Evolutionary conservation across 1,139 yeast genomes (phyloP), one percentile per base, ranked within the genome.

Genomic region (Debaryomyces singareniensis): DNA sequence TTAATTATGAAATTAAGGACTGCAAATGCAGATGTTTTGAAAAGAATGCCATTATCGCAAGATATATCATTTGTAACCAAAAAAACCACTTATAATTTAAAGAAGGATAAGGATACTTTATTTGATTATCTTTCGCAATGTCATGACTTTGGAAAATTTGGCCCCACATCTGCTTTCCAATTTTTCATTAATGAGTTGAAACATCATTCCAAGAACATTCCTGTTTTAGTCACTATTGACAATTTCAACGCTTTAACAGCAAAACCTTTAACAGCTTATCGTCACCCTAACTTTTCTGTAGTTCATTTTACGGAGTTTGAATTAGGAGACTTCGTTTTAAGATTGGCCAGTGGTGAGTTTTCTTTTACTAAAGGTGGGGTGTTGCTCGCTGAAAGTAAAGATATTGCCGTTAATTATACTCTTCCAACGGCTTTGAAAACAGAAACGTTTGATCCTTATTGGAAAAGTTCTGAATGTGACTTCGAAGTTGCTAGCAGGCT

Each of bases 171-270:
- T 22, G 64, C 68, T 12, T 73, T 83, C 45, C 65, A 66, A 35
- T 71, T 71, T 31, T 59, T 85, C 18, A 49, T 82, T 10, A 56
- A 64, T 3, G 85, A 81, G 53, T 57, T 67, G 33, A 36, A 78
- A 29, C 52, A 68, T 18, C 54, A 55, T 26, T 71, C 77, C 30
- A 40, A 53, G 12, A 36, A 47, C 5, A 47, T 63, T 24, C 91
- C 95, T 1, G 80, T 86, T 4, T 59, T 78, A 31, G 61, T 86
- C 29, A 68, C 94, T 5, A 63, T 86, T 28, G 97, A 89, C 50
- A 78, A 84, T 49, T 68, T 86, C 47, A 79, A 86, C 37, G 75
- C 78, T 1, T 56, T 86, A 34, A 56, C 78, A 13, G 72, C 77
- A 31, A 49, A 59, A 24, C 67, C 83, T 7, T 54, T 57, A 31